Percentiles rank a stretch among this genome's conserved stretches.
Conservation (phyloP, 1,284 basidiomycete species). For the Ceratobasidium sp. region DNA sequence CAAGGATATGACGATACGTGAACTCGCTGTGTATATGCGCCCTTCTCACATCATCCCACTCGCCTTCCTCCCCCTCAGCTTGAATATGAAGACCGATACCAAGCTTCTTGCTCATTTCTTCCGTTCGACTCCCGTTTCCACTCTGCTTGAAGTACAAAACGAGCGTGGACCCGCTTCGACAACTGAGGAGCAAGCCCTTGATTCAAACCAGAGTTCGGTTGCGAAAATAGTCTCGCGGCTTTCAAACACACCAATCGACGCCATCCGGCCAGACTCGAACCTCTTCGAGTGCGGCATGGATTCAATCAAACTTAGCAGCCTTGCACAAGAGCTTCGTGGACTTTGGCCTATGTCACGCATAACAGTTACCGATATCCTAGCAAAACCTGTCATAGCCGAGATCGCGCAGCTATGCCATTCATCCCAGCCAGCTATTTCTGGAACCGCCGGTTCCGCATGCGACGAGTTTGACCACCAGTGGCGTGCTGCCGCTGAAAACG, state of each 20-base stretch:
- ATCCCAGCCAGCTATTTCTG: not conserved
- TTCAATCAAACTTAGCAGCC: conserved; percentile 54
- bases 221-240: conserved; percentile 26
- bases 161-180: conserved; percentile 16
- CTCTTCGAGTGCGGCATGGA: conserved; percentile 59
- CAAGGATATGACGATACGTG: conserved; percentile 52
- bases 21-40: conserved; percentile 61
- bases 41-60: conserved; percentile 60
- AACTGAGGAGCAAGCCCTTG: not conserved
- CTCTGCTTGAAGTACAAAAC: conserved; percentile 10
- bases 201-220: conserved; percentile 36
- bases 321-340: conserved; percentile 53
- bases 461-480: conserved; percentile 23
- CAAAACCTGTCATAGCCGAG: not conserved
- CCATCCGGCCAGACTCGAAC: conserved; percentile 44
- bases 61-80: conserved; percentile 57
- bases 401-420: not conserved
- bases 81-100: conserved; percentile 59
- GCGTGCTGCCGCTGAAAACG: conserved; percentile 8
- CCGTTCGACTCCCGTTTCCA: conserved; percentile 42
- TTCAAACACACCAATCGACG: conserved; percentile 5
- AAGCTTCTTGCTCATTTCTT: conserved; percentile 56
- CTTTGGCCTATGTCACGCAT: conserved; percentile 44
- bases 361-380: conserved; percentile 52
- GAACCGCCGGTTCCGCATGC: not conserved